Conservation (phyloP, 495 filamentous ascomycete species). For the Chlorociboria aeruginascens region DNA sequence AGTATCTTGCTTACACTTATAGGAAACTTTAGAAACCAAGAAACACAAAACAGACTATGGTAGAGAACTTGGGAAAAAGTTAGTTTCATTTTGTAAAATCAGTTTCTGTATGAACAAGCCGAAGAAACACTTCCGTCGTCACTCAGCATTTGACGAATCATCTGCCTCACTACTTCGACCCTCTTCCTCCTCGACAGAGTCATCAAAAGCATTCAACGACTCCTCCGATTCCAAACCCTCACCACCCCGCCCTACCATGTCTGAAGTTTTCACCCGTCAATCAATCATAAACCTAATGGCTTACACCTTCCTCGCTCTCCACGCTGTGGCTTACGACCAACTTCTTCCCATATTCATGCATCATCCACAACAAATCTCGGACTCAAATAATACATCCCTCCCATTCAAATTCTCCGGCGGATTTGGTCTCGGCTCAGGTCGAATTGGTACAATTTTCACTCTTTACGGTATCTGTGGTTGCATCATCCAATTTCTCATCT, state of each 20-base stretch:
- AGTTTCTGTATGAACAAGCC: conserved; percentile 5
- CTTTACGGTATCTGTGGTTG: conserved; percentile 61
- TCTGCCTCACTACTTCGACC: conserved; percentile 14
- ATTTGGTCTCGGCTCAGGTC: conserved; percentile 56
- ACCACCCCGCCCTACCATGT: conserved; percentile 35
- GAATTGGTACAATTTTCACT: conserved; percentile 69
- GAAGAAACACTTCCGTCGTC: conserved; percentile 15
- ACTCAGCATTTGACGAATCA: conserved; percentile 40
- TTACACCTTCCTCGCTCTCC: conserved; percentile 65
- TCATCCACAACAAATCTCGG: conserved; percentile 42
- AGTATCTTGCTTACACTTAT: conserved; percentile 6
- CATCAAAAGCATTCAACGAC: conserved; percentile 4
- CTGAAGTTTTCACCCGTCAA: conserved; percentile 63
- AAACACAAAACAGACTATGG: conserved; percentile 57
- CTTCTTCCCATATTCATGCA: conserved; percentile 74
- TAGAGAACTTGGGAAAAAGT: conserved; percentile 43
- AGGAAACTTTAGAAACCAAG: conserved; percentile 63
- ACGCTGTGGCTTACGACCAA: conserved; percentile 70
- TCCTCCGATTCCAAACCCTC: conserved; percentile 17
- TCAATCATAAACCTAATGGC: conserved; percentile 62
- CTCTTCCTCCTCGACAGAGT: conserved; percentile 7
- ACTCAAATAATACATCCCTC: conserved; percentile 44
- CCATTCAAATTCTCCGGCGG: conserved; percentile 74
- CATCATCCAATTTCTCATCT: conserved; percentile 67
- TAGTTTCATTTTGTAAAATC: conserved; percentile 3